Conservation (phyloP, 2,329 filamentous ascomycete genomes). For the Colletotrichum godetiae region DNA sequence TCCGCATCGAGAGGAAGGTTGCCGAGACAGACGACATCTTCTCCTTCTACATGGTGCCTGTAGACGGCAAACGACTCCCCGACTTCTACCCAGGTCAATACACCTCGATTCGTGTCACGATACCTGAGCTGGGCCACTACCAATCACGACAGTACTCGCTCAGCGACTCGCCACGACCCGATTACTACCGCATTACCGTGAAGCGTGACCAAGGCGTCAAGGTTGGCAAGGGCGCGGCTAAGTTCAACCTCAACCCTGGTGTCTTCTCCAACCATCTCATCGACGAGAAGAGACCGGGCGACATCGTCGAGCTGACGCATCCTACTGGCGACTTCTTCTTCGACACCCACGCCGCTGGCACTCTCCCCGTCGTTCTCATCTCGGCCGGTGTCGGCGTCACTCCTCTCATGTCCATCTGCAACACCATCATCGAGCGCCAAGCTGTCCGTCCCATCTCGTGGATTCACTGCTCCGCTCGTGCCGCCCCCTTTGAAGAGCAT, state of each 20-base stretch:
- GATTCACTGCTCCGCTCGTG: conserved; percentile 64
- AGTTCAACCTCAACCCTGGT: conserved; percentile 65
- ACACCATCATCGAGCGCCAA: conserved; percentile 59
- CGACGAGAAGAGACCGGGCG: conserved; percentile 69
- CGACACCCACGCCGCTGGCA: conserved; percentile 52
- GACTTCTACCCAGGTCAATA: conserved; percentile 78
- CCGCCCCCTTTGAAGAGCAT: conserved; percentile 65
- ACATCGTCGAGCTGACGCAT: conserved; percentile 73
- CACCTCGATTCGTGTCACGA: conserved; percentile 70
- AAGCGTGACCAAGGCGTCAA: conserved; percentile 70
- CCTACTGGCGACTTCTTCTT: conserved; percentile 73
- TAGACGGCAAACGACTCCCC: conserved; percentile 71
- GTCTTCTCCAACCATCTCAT: conserved; percentile 78
- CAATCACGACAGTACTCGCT: conserved; percentile 81
- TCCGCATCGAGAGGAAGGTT: conserved; percentile 73
- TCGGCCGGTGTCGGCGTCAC: conserved; percentile 71
- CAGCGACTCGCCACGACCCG: conserved; percentile 70
- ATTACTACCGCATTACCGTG: conserved; percentile 77
- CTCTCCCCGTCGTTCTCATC: conserved; percentile 67
- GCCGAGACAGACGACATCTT: conserved; percentile 75
- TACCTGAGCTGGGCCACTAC: conserved; percentile 66
- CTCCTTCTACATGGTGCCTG: conserved; percentile 76
- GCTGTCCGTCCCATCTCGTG: conserved; percentile 64
- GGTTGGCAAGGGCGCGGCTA: conserved; percentile 52
- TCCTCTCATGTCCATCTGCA: conserved; percentile 70